Conservation (phyloP, 2,329 filamentous ascomycete genomes). For the Cyphellophora attinorum region DNA sequence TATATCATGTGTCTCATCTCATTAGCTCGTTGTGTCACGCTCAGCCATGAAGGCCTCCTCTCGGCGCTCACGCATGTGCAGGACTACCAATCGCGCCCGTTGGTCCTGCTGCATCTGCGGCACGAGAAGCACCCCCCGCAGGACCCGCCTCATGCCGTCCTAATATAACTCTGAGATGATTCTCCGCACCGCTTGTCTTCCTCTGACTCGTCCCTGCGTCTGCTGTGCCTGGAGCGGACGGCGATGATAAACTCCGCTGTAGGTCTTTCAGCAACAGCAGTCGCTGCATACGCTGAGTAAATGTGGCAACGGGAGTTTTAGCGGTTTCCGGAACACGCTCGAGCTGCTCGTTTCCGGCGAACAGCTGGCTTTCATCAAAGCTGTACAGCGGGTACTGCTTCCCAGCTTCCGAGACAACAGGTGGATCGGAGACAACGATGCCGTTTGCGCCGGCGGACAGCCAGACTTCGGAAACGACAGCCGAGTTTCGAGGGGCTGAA, state of each 20-base stretch:
- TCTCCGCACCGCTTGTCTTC: neutral
- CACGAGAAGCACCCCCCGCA: too few species aligned
- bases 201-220: too few species aligned
- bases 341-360: constrained; percentile 6
- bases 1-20: too few species aligned
- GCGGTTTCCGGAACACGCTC: constrained; percentile 1
- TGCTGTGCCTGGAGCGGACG: too few species aligned
- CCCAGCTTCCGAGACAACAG: constrained; percentile 13
- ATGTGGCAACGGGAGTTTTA: neutral
- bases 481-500: constrained; percentile 6
- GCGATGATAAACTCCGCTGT: too few species aligned
- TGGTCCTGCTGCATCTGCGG: too few species aligned
- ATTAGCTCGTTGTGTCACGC: too few species aligned
- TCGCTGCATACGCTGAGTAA: neutral
- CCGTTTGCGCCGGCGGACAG: constrained; percentile 16
- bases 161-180: neutral
- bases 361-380: constrained; percentile 14
- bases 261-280: neutral
- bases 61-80: too few species aligned
- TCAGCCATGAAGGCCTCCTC: too few species aligned
- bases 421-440: constrained; percentile 9
- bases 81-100: too few species aligned
- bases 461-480: constrained; percentile 17
- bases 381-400: constrained; percentile 15
- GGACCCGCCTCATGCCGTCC: neutral